Conservation (phyloP, 2,329 filamentous ascomycete species). For the Myotisia sp. region DNA sequence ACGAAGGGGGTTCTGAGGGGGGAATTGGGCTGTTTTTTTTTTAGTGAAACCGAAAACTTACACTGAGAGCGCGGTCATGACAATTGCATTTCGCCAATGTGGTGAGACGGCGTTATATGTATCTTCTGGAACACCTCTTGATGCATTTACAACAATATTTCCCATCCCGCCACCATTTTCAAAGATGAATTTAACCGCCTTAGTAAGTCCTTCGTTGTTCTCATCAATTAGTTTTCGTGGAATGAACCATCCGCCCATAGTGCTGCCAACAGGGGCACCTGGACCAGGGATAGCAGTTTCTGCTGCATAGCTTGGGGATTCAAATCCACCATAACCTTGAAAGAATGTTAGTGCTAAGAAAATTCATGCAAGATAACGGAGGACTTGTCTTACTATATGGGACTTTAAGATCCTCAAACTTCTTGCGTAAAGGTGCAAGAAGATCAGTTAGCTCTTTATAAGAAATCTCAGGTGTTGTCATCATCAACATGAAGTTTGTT, state of each 20-base stretch:
- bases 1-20: not conserved
- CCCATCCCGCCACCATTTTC: not conserved
- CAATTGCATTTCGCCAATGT: not conserved
- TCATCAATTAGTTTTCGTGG: not conserved
- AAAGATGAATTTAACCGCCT: not conserved
- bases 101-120: not conserved
- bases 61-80: not conserved
- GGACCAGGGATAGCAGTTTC: not conserved
- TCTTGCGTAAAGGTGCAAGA: not conserved
- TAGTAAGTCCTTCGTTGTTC: not conserved
- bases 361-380: conserved; percentile 5
- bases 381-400: not conserved
- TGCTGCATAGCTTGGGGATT: not conserved
- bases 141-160: not conserved
- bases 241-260: not conserved
- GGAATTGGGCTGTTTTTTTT: no score
- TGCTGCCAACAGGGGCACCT: not conserved
- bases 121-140: not conserved
- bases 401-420: not conserved
- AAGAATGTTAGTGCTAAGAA: conserved; percentile 17
- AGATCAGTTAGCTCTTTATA: not conserved
- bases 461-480: not conserved
- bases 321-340: conserved; percentile 17
- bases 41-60: not conserved
- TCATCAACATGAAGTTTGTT: not conserved